Evolutionary conservation across 2,329 filamentous ascomycete genomes (phyloP).

Genomic region (Colletotrichum sidae): DNA sequence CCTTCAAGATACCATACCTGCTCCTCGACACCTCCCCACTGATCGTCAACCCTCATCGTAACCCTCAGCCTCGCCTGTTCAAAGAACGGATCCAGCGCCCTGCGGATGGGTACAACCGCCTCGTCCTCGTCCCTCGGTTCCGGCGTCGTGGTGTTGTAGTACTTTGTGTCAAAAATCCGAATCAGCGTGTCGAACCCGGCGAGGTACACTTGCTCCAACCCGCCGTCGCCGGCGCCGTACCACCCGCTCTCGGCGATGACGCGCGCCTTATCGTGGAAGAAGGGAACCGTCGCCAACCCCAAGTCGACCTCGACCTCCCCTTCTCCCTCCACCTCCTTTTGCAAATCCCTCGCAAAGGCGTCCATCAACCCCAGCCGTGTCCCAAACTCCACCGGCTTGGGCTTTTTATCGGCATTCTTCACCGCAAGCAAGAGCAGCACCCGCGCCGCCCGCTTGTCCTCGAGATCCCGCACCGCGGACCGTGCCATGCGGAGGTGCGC

Average conservation of each 20-base stretch:
- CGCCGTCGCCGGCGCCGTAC: slow-evolving; percentile 47
- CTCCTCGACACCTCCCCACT: slow-evolving; percentile 67
- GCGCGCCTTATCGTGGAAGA: slow-evolving; percentile 77
- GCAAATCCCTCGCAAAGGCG: slow-evolving; percentile 70
- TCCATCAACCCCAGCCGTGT: slow-evolving; percentile 79
- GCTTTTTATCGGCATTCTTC: slow-evolving; percentile 74
- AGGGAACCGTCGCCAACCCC: slow-evolving; percentile 77
- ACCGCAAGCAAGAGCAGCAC: slow-evolving; percentile 70
- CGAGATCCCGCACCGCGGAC: slow-evolving; percentile 53
- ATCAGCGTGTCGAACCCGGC: slow-evolving; percentile 82
- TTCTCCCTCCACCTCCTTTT: slow-evolving; percentile 37
- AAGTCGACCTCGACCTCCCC: slow-evolving; percentile 65
- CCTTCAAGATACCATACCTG: slow-evolving; percentile 66
- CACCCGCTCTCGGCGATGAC: slow-evolving; percentile 63
- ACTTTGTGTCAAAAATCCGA: slow-evolving; percentile 78
- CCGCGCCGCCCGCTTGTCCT: slow-evolving; percentile 44
- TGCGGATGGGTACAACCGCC: slow-evolving; percentile 56
- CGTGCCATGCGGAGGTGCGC: slow-evolving; percentile 70
- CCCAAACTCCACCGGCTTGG: slow-evolving; percentile 75
- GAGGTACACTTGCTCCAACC: slow-evolving; percentile 71
- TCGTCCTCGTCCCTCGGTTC: not conserved
- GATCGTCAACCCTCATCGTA: slow-evolving; percentile 70
- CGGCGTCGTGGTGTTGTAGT: slow-evolving; percentile 61
- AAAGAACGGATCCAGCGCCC: slow-evolving; percentile 73
- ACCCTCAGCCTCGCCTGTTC: slow-evolving; percentile 70